Evolutionary conservation across 2,329 filamentous ascomycete genomes (phyloP).

Genomic region (Clarireedia paspali): DNA sequence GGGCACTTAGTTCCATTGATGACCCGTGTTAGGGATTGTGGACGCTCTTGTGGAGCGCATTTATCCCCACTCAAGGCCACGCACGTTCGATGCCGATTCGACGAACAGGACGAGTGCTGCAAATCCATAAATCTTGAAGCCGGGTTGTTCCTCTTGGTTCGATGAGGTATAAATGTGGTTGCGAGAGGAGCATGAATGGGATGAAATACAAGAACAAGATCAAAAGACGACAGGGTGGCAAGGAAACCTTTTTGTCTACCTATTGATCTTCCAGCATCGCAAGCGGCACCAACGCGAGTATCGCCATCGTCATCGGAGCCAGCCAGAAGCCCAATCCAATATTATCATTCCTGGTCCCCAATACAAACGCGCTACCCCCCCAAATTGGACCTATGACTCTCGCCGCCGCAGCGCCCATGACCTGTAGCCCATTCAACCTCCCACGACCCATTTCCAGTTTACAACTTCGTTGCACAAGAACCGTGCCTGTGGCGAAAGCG

Average conservation of each 20-base stretch:
- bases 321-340: slow-evolving; percentile 1
- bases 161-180: no score
- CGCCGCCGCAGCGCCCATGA: background rate
- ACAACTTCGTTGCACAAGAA: background rate
- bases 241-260: background rate
- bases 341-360: background rate
- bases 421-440: background rate
- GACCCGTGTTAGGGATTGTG: no score
- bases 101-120: no score
- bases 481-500: background rate
- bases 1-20: no score
- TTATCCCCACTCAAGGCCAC: no score
- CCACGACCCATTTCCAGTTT: background rate
- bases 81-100: no score
- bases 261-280: slow-evolving; percentile 1
- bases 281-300: background rate
- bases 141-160: no score
- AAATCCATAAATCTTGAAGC: no score
- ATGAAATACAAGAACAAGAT: no score
- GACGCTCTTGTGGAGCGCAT: no score
- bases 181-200: no score
- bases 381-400: background rate
- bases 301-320: background rate
- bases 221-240: no score
- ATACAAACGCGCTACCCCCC: background rate